These are phyloP conservation scores for Stylosanthes scabra DNA, from an alignment of 331 rosid species.

Conservation along the genomic window DNA sequence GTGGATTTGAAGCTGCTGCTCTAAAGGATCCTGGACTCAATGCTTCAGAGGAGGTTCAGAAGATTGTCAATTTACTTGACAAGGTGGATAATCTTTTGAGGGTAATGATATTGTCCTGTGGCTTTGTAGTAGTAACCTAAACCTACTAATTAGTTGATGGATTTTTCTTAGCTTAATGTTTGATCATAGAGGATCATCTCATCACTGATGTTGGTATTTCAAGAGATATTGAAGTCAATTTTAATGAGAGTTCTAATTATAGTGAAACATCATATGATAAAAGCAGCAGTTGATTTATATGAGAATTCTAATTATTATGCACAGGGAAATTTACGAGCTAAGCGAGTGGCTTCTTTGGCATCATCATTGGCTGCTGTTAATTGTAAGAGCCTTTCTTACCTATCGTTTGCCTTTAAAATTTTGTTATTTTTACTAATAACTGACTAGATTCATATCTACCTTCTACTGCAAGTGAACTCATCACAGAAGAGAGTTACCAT, in stretches of 20 bases:
- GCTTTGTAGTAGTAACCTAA: constrained; percentile 30
- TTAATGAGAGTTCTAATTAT: not conserved
- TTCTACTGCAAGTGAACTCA: constrained; percentile 55
- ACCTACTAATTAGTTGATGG: constrained; percentile 35
- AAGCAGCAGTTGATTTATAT: constrained; percentile 33
- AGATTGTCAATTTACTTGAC: constrained; percentile 85
- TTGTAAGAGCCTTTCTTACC: constrained; percentile 58
- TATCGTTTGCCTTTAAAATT: constrained; percentile 8
- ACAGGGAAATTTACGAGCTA: constrained; percentile 74
- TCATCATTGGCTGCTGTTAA: constrained; percentile 62
- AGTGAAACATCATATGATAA: constrained; percentile 19
- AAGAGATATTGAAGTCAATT: constrained; percentile 20
- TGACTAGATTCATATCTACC: constrained; percentile 41
- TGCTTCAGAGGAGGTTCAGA: constrained; percentile 78
- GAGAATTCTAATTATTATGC: constrained; percentile 41
- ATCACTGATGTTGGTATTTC: constrained; percentile 20
- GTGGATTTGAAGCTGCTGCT: constrained; percentile 96
- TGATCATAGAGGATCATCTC: constrained; percentile 33
- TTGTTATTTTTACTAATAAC: constrained; percentile 16
- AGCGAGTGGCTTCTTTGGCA: constrained; percentile 60
- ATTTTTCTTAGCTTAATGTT: constrained; percentile 7
- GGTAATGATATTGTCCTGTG: constrained; percentile 55
- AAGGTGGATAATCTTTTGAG: constrained; percentile 71
- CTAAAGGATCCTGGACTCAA: constrained; percentile 87
- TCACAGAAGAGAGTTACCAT: constrained; percentile 65